Evolutionary conservation across 2,329 filamentous ascomycete genomes (phyloP), one percentile per base, ranked within the genome.

Genomic region (Aureobasidium sp.): DNA sequence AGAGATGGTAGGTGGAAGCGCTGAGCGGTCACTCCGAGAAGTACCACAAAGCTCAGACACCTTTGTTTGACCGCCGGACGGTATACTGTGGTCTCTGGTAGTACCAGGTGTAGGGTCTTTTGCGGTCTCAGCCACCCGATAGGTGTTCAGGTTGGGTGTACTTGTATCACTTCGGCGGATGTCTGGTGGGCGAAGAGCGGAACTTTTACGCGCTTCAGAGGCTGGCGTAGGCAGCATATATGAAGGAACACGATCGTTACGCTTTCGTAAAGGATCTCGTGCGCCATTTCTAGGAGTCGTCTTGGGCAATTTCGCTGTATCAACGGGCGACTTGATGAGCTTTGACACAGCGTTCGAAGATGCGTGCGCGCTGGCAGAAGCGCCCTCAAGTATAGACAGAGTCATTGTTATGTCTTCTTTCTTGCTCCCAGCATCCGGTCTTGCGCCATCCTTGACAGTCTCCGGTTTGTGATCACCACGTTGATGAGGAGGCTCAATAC

Each of bases 301-400:
- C n/a, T 42, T 20, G 17, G 46, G 34, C 6, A 42, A n/a, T n/a
- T 8, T 41, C 17, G 17, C 4, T 44, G 20, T 39, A 48, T 44
- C 26, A 13, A n/a, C 9, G 27, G 32, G 55, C 27, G 42, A 7
- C 23, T 39, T 29, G 27, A 37, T 3, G 10, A 32, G 3, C 13
- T 48, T 37, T 15, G 55, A 12, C 20, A 20, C 32, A 26, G 42
- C 17, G 10, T 3, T 27, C 23, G 20, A 26, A 7, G 12, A 12
- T 8, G 20, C 13, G 8, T 58, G 1, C 20, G 10, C 10, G 5
- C 23, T 34, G 13, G 26, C 46, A 23, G 65, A 58, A 15, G 63
- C 65, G n/a, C 68, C 68, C 62, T 70, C 68, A 6, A 70, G 63
- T 29, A 66, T 57, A 1, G 66, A 68, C 7, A 68, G 58, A 2